phyloP scores from a whole-genome alignment of 305 asterid species.

The Fraxinus xanthoxyloides region DNA sequence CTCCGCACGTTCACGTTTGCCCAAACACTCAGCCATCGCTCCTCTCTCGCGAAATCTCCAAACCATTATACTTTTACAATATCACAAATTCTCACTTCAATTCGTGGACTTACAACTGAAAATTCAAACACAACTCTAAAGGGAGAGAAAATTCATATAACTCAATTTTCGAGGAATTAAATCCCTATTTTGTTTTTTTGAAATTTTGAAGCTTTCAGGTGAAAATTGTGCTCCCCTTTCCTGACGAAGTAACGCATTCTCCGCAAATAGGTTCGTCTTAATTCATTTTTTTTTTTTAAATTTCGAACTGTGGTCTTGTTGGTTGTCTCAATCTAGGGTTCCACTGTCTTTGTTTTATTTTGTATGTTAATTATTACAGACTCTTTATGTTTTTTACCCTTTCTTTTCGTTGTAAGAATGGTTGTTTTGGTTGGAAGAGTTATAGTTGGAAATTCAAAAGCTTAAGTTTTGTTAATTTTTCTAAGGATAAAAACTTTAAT shows the following conservation, averaged over 20 bases:
- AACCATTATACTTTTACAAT: background rate
- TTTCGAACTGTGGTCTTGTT: background rate
- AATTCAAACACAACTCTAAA: background rate
- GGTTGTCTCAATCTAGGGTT: background rate
- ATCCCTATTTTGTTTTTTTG: background rate
- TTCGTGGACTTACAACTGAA: background rate
- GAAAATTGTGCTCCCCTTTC: background rate
- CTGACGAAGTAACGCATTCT: conserved; percentile 5
- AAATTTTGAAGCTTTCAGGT: background rate
- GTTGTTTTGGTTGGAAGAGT: background rate
- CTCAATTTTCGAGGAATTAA: background rate
- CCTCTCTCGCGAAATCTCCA: background rate
- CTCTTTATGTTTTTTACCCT: background rate
- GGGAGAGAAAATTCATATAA: background rate
- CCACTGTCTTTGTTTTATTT: background rate
- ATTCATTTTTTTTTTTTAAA: background rate
- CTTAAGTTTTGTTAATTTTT: background rate
- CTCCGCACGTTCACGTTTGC: background rate
- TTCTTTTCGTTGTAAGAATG: background rate
- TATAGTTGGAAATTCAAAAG: background rate
- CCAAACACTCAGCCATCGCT: background rate
- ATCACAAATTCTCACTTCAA: background rate
- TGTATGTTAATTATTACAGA: background rate
- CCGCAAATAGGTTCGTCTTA: conserved; percentile 11
- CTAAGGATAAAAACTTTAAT: background rate